Base-by-base conservation (phyloP, 768 basidiomycete species). In the Mycena albidolilacea region DNA sequence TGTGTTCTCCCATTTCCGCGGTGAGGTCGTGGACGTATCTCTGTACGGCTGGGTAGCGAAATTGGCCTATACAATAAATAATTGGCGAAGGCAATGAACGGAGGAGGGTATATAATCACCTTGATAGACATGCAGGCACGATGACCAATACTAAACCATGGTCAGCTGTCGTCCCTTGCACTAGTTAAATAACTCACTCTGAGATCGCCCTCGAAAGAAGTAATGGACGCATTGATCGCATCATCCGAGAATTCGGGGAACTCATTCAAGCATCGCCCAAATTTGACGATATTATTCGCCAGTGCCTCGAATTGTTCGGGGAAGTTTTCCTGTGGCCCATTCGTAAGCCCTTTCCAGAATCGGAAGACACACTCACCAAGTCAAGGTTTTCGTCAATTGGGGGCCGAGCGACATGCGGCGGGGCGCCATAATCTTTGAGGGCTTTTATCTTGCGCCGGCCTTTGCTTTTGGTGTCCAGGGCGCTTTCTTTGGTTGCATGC, bases 231-330 rank as follows among this genome's bases (percentile, higher is more conserved):
- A 77, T 93, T 93, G 68, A 89, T 89, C 7, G 89, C 90, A 75
- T 95, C 92, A 64, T 94, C 92, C 37, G 87, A 90, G 76, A 93
- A 93, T 78, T 94, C 93, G 0, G 93, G 93, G 74, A 95, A 94
- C 77, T 94, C 93, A 69, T 94, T 93, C 73, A 95, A 80, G 75
- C 91, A 91, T 59, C 90, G 85, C 70, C 93, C 80, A 77, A 95
- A 95, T 0, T 89, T 91, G 23, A 85, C 89, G 15, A 94, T 88
- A 67, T 91, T 92, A n/a, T 83, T 84, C 5, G 92, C 91, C 46
- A 94, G 83, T 39, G 82, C 81, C 72, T 90, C 88, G 63, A 95
- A 80, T 77, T 94, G 90, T 38, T 86, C 84, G 0, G 93, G 93
- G 75, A 94, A 91, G 67, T 86, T 85, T 78, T 93, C 92, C 35